Conservation (phyloP, 73 alveolate genomes). For the Effrenium voratum region DNA sequence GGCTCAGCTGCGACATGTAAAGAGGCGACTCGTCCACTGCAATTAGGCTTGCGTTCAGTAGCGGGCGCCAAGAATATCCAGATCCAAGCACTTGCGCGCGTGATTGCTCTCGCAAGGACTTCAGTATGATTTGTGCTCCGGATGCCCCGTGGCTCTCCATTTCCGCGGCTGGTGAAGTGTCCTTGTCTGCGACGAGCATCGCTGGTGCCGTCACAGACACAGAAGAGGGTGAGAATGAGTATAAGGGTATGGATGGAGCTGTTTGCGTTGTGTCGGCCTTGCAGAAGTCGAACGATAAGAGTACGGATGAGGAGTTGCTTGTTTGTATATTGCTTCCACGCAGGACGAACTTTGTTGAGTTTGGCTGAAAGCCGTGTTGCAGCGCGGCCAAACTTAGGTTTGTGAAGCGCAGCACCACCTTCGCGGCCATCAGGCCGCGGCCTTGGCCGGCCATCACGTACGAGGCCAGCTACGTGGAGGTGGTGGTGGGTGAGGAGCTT, state of each 20-base stretch:
- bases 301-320: too few species aligned
- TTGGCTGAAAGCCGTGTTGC: too few species aligned
- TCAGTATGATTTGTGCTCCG: slow-evolving; percentile 73
- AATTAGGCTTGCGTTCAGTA: too few species aligned
- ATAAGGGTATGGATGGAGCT: slow-evolving; percentile 38
- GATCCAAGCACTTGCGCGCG: too few species aligned
- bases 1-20: too few species aligned
- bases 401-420: slow-evolving; percentile 33
- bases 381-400: too few species aligned
- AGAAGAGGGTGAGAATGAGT: slow-evolving; percentile 28
- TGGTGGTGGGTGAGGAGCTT: slow-evolving; percentile 62
- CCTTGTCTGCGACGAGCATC: neutral
- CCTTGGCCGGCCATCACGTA: slow-evolving; percentile 60
- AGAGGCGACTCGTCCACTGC: too few species aligned
- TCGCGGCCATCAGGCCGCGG: slow-evolving; percentile 60
- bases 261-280: slow-evolving; percentile 73
- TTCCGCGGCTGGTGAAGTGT: neutral
- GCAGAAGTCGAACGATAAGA: neutral
- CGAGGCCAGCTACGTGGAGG: slow-evolving; percentile 46
- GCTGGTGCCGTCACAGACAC: slow-evolving; percentile 53
- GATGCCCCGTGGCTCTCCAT: slow-evolving; percentile 58
- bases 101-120: too few species aligned
- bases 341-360: too few species aligned
- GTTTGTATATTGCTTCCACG: too few species aligned
- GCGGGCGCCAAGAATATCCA: too few species aligned